phyloP scores from a whole-genome alignment of 2,329 filamentous ascomycete species.

The Pseudogymnoascus sp. region DNA sequence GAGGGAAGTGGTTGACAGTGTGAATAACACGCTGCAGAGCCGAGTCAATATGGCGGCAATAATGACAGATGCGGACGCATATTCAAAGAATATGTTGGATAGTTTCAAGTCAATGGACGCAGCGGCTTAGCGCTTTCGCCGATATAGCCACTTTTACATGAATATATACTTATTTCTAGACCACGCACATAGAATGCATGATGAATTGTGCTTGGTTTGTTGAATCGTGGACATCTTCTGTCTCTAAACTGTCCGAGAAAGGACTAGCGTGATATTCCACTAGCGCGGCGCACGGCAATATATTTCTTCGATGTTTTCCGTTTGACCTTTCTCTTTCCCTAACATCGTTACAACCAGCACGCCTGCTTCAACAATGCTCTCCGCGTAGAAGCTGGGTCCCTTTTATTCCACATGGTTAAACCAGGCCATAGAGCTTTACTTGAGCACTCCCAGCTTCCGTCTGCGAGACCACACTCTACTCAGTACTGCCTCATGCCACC shows the following conservation, averaged over 20 bases:
- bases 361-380: not conserved
- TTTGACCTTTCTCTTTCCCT: conserved; percentile 5
- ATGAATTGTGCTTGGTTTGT: not conserved
- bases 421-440: not conserved
- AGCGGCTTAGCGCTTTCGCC: not conserved
- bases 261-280: not conserved
- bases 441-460: not conserved
- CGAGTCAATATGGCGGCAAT: conserved; percentile 58
- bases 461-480: not conserved
- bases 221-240: not conserved
- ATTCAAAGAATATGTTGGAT: conserved; percentile 41
- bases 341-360: not conserved
- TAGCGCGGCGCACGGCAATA: conserved; percentile 3
- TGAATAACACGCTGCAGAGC: conserved; percentile 59
- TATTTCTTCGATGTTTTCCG: conserved; percentile 2
- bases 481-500: not conserved
- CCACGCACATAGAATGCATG: not conserved
- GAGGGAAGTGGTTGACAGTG: conserved; percentile 62
- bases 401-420: not conserved
- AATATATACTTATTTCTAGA: not conserved
- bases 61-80: conserved; percentile 56
- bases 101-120: not conserved
- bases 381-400: not conserved
- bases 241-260: not conserved
- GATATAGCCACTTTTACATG: not conserved